Conservation (phyloP, 352 stramenopile species). For the Phytophthora fragariae region DNA sequence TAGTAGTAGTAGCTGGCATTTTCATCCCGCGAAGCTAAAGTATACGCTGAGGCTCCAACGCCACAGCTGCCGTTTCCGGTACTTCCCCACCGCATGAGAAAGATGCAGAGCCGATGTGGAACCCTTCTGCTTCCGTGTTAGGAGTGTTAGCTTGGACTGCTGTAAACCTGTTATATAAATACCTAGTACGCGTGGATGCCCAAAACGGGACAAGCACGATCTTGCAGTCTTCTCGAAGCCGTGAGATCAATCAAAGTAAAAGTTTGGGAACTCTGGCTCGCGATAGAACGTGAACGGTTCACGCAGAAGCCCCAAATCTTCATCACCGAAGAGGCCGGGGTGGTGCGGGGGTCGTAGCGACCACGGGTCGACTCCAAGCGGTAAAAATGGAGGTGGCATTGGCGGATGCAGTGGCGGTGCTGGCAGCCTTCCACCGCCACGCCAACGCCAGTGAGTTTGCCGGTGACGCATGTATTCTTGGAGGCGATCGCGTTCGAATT, state of each 20-base stretch:
- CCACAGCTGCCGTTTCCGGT: conserved; percentile 23
- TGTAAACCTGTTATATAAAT: conserved; percentile 20
- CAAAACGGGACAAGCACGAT: conserved; percentile 22
- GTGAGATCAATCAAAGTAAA: conserved; percentile 15
- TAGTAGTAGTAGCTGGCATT: conserved; percentile 36
- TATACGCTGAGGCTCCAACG: conserved; percentile 21
- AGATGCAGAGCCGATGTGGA: background rate
- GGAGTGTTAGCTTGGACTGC: conserved; percentile 3
- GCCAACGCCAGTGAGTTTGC: conserved; percentile 26
- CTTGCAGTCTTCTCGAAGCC: background rate
- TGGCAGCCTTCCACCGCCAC: conserved; percentile 12
- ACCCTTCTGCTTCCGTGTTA: conserved; percentile 17
- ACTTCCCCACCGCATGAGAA: conserved; percentile 36
- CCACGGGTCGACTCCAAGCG: conserved; percentile 19
- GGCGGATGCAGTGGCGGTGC: conserved; percentile 19
- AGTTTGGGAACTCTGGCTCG: conserved; percentile 16
- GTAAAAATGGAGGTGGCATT: conserved; percentile 31
- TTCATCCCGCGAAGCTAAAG: conserved; percentile 29
- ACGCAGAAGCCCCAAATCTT: conserved; percentile 18
- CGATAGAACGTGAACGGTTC: conserved; percentile 27
- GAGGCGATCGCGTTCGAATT: conserved; percentile 13
- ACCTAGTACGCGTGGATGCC: conserved; percentile 7
- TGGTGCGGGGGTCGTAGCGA: conserved; percentile 16
- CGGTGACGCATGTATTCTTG: conserved; percentile 11
- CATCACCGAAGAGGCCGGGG: conserved; percentile 21